phyloP scores from a whole-genome alignment of 441 rosid species.

The Erysimum cheiri region DNA sequence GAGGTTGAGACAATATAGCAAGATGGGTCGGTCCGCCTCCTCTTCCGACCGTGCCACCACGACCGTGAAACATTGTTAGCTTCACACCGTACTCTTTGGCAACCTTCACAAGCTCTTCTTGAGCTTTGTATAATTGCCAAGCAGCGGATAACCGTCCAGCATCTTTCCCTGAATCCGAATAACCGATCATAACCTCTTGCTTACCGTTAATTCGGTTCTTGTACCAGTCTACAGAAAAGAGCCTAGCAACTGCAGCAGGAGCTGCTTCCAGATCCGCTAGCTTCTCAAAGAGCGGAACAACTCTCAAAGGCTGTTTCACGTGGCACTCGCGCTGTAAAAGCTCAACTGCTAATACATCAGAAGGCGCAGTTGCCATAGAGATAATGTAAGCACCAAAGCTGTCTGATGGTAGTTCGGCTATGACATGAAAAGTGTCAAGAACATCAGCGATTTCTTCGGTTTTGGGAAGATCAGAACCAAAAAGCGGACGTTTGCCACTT shows the following conservation, averaged over 20 bases:
- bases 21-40: constrained; percentile 99
- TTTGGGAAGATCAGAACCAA: constrained; percentile 85
- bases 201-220: constrained; percentile 83
- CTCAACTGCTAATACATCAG: constrained; percentile 97
- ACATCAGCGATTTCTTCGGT: constrained; percentile 94
- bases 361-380: constrained; percentile 95
- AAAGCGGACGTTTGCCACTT: constrained; percentile 85
- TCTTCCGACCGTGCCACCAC: constrained; percentile 98
- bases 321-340: constrained; percentile 93
- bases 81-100: constrained; percentile 87
- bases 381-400: constrained; percentile 94
- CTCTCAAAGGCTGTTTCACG: constrained; percentile 82
- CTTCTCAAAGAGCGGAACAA: constrained; percentile 93
- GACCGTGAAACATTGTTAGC: constrained; percentile 96
- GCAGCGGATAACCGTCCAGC: constrained; percentile 96
- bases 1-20: constrained; percentile 98
- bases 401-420: constrained; percentile 88
- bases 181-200: constrained; percentile 99
- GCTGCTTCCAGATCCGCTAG: constrained; percentile 97
- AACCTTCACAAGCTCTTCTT: constrained; percentile 92
- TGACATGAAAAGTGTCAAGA: constrained; percentile 78
- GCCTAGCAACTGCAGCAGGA: constrained; percentile 89
- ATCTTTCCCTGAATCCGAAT: constrained; percentile 96
- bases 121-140: constrained; percentile 95
- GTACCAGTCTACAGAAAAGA: constrained; percentile 93